Evolutionary conservation across 2,329 filamentous ascomycete species (phyloP).

Genomic region (Coniochaeta sp.): DNA sequence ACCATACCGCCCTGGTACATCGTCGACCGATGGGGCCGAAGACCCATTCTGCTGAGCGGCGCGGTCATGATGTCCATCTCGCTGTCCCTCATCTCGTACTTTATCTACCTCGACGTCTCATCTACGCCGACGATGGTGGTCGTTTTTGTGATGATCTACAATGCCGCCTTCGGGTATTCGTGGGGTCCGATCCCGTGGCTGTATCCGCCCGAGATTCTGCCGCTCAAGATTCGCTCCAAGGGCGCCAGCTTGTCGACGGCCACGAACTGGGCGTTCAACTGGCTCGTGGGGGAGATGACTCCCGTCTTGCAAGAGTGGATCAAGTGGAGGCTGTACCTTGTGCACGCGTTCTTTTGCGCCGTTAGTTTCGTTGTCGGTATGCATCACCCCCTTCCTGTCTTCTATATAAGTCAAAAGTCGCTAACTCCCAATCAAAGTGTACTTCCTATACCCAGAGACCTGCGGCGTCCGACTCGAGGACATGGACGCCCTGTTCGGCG

Average conservation of each 20-base stretch:
- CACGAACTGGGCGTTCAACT: conserved; percentile 98
- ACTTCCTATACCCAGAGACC: conserved; percentile 95
- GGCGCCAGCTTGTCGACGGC: conserved; percentile 94
- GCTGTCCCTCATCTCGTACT: conserved; percentile 87
- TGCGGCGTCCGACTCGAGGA: conserved; percentile 93
- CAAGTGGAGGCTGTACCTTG: conserved; percentile 85
- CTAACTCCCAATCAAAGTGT: conserved; percentile 52
- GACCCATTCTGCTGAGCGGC: conserved; percentile 82
- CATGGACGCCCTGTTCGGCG: conserved; percentile 92
- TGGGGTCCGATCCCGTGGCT: conserved; percentile 99
- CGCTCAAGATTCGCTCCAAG: conserved; percentile 92
- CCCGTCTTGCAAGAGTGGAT: conserved; percentile 89
- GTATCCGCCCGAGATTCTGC: conserved; percentile 96
- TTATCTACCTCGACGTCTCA: conserved; percentile 77
- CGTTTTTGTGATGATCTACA: conserved; percentile 95
- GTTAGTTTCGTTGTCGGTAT: conserved; percentile 92
- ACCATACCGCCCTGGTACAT: conserved; percentile 97
- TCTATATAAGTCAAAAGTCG: not conserved
- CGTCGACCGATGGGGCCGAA: conserved; percentile 84
- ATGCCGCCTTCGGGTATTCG: conserved; percentile 87
- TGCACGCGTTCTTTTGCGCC: conserved; percentile 96
- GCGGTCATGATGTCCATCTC: conserved; percentile 85
- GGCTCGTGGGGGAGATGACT: conserved; percentile 91
- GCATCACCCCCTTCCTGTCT: conserved; percentile 26
- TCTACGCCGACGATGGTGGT: conserved; percentile 81